phyloP scores from a whole-genome alignment of 2,329 filamentous ascomycete species.

The Cladosporium sp. region DNA sequence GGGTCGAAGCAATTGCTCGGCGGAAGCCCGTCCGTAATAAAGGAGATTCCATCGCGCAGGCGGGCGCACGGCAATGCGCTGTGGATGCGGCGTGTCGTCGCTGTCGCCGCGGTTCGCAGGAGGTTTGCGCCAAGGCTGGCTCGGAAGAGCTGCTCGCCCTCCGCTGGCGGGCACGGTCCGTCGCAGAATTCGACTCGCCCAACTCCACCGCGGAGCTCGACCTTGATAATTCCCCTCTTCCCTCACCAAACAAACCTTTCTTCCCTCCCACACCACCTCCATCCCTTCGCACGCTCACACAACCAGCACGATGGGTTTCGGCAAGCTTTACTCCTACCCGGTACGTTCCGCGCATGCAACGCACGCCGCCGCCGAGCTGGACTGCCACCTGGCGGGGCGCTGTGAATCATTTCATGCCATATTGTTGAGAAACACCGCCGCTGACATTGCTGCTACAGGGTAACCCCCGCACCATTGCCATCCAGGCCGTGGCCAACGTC shows the following conservation, averaged over 20 bases:
- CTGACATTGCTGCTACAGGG: conserved; percentile 45
- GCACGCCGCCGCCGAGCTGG: conserved; percentile 11
- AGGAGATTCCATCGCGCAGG: conserved; percentile 24
- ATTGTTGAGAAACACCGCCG: neutral
- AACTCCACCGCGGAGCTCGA: conserved; percentile 9
- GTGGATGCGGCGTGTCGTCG: neutral
- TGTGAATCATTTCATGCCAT: conserved; percentile 6
- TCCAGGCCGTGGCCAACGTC: conserved; percentile 92
- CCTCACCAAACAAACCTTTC: neutral
- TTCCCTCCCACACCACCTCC: conserved; percentile 4
- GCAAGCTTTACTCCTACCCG: conserved; percentile 87
- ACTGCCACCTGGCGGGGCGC: neutral
- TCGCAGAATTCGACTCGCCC: conserved; percentile 6
- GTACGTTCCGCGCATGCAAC: conserved; percentile 46
- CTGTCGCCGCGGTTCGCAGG: conserved; percentile 1
- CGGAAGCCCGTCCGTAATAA: conserved; percentile 26
- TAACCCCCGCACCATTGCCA: conserved; percentile 83
- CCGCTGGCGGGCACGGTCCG: neutral
- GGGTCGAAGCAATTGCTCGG: conserved; percentile 23
- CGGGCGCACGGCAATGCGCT: conserved; percentile 1
- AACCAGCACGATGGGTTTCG: conserved; percentile 61
- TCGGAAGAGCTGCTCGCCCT: neutral
- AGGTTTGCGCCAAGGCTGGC: conserved; percentile 4
- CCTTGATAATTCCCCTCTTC: conserved; percentile 10
- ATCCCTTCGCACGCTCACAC: conserved; percentile 2